Percentiles rank a stretch among this genome's conserved stretches.
These are phyloP conservation scores for Calonectria henricotiae DNA, from an alignment of 2,329 filamentous ascomycete species.

Conservation along the genomic window DNA sequence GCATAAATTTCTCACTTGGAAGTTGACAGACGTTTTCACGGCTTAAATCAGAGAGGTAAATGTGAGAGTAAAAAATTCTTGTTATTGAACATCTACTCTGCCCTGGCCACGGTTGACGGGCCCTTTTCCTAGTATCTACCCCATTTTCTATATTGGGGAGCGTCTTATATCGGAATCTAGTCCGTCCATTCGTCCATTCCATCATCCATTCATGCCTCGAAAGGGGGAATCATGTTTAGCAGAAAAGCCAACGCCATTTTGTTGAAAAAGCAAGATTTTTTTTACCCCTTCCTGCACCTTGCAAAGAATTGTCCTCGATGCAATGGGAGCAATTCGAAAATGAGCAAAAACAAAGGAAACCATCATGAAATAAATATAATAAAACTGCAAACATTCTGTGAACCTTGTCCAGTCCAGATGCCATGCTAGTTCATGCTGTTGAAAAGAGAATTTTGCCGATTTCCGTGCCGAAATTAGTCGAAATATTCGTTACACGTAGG, in stretches of 20 bases:
- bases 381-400: constrained; percentile 51
- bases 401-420: constrained; percentile 56
- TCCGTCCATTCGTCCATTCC: constrained; percentile 51
- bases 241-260: constrained; percentile 61
- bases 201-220: constrained; percentile 51
- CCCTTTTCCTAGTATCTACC: constrained; percentile 48
- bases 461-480: constrained; percentile 54
- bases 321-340: constrained; percentile 46
- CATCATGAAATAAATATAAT: constrained; percentile 39
- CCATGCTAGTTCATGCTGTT: constrained; percentile 64
- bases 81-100: constrained; percentile 51
- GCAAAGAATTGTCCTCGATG: constrained; percentile 47
- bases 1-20: too few relatives aligned
- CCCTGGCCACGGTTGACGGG: constrained; percentile 65
- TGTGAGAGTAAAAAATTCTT: constrained; percentile 43
- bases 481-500: constrained; percentile 58
- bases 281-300: constrained; percentile 54
- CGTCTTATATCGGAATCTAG: constrained; percentile 42
- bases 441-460: constrained; percentile 62
- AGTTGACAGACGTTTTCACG: not conserved
- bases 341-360: constrained; percentile 49
- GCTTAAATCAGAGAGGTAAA: not conserved
- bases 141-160: constrained; percentile 45
- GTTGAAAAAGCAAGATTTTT: constrained; percentile 62
- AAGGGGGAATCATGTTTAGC: constrained; percentile 59